Base-by-base conservation (phyloP, 2,329 filamentous ascomycete species). In the Phialemoniopsis sp. region DNA sequence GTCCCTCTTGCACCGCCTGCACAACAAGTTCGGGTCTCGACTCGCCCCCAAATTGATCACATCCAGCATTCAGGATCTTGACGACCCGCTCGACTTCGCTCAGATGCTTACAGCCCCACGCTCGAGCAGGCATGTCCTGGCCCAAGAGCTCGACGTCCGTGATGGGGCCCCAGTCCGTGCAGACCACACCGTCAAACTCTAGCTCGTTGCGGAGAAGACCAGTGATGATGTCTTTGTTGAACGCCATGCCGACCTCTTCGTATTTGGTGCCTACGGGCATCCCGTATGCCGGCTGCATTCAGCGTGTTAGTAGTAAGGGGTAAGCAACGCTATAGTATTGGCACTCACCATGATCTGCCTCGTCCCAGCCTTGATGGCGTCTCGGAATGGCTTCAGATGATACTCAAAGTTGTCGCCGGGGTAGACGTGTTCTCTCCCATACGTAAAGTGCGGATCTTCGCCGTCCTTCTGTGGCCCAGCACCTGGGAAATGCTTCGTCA, bases 401-500 rank as follows among this genome's bases (percentile, higher is more conserved):
- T 75, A 60, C 2, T 73, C 68, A 9, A 72, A 57, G 42, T 75
- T 73, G 30, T 66, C 50, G 2, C 71, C 72, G 1, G 72, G 72
- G 36, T 75, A 77, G 0, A 65, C 66, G 42, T 64, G 57, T 39
- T 76, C 71, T 49, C 72, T 72, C 26, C 73, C 73, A 40, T 74
- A 74, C 1, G 53, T 52, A 43, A 76, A 76, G 39, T 76, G 73
- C 13, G 68, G 65, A 46, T 76, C 73, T 34, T 75, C 68, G 15
- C 73, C 73, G 34, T 70, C 55, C 41, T 70, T 55, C 47, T 68
- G 61, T 0, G 72, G 63, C 0, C 73, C 73, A 8, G 63, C 69
- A 5, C 73, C 73, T 0, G 72, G 72, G 46, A 77, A 76, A 44
- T 77, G 72, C 52, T 76, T 76, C 0, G 71, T 73, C 2, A 73